Evolutionary conservation across 2,329 filamentous ascomycete species (phyloP).

Genomic region (Diaporthe citrichinensis): DNA sequence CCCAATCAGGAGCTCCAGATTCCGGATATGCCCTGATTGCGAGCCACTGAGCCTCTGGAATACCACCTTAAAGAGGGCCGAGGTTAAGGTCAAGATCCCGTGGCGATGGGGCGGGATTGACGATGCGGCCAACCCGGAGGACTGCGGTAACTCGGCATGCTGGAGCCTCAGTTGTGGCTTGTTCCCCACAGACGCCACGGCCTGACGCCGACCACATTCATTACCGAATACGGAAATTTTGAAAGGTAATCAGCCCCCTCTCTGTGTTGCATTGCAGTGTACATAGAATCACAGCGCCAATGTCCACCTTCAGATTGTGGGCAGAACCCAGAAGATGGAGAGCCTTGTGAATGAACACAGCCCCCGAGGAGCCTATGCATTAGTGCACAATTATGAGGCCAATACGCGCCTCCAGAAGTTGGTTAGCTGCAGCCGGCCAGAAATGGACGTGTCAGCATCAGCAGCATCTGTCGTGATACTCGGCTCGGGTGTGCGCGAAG

Average conservation of each 20-base stretch:
- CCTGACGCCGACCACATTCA: not conserved
- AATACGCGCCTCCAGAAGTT: not conserved
- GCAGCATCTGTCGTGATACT: not conserved
- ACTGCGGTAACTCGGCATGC: not conserved
- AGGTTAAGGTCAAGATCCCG: not conserved
- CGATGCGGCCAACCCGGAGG: constrained; percentile 31
- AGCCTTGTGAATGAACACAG: not conserved
- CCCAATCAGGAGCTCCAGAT: not conserved
- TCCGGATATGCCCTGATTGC: not conserved
- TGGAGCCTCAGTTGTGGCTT: constrained; percentile 39
- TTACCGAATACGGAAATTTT: not conserved
- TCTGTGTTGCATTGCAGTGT: not conserved
- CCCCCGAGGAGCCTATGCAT: not conserved
- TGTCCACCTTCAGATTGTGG: not conserved
- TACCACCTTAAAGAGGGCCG: not conserved
- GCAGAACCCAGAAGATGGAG: not conserved
- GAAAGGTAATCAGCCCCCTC: not conserved
- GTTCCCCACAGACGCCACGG: constrained; percentile 4
- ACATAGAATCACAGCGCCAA: not conserved
- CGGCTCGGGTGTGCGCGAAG: not conserved
- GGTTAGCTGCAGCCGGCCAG: not conserved
- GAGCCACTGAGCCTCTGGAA: not conserved
- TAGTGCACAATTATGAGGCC: not conserved
- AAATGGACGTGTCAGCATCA: not conserved
- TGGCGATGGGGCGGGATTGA: not conserved